phyloP scores from a whole-genome alignment of 441 rosid species.

The Mallotus repandus region DNA sequence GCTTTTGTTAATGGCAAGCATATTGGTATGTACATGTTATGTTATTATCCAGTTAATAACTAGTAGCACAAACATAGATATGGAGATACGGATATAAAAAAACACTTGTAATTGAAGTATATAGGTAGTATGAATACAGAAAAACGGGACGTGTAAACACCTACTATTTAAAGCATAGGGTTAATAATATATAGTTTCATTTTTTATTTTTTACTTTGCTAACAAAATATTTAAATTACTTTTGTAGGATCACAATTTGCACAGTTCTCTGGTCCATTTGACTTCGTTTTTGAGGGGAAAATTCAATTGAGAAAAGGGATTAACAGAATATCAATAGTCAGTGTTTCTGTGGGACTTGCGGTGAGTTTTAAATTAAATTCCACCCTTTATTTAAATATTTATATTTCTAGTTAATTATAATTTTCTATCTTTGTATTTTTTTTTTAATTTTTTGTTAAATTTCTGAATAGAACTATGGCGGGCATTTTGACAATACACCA shows the following conservation, averaged over 20 bases:
- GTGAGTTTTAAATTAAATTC: constrained; percentile 32
- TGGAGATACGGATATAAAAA: no score
- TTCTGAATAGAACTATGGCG: constrained; percentile 45
- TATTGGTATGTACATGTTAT: constrained; percentile 46
- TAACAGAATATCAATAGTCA: constrained; percentile 50
- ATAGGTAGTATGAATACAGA: no score
- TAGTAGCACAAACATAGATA: no score
- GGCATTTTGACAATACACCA: constrained; percentile 35
- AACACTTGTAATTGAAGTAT: no score
- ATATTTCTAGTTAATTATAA: no score
- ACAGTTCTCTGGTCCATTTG: constrained; percentile 17
- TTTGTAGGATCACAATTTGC: constrained; percentile 16
- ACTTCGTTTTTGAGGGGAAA: constrained; percentile 36
- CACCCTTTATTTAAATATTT: no score
- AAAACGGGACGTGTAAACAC: no score
- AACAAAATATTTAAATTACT: not conserved
- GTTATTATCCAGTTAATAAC: no score
- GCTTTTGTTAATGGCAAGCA: constrained; percentile 49
- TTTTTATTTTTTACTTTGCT: not conserved
- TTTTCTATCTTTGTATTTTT: not conserved
- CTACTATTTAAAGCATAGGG: no score
- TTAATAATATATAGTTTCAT: no score
- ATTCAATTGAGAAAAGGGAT: constrained; percentile 39
- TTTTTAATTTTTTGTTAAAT: not conserved
- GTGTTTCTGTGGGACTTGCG: constrained; percentile 53